Evolutionary conservation across 1,284 basidiomycete genomes (phyloP).

Genomic region (Cutaneotrichosporon cyanovorans): DNA sequence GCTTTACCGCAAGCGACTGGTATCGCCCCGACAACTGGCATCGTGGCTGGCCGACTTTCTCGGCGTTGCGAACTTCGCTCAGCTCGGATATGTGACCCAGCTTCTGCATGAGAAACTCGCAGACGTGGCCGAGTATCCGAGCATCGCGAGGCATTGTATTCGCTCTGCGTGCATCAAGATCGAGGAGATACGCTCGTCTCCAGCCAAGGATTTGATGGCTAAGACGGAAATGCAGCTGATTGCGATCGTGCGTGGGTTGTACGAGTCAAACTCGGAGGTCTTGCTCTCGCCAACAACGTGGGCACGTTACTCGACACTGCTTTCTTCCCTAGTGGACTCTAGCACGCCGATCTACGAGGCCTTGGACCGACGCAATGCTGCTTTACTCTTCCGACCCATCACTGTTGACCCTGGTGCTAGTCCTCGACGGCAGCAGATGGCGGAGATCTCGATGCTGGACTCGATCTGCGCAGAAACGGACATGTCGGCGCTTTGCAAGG

Average conservation of each 20-base stretch:
- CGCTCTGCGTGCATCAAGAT: conserved; percentile 50
- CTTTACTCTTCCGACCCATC: conserved; percentile 63
- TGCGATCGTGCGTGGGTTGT: conserved; percentile 30
- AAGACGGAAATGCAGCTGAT: conserved; percentile 30
- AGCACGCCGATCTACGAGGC: conserved; percentile 28
- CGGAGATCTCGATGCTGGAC: conserved; percentile 75
- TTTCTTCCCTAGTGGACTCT: conserved; percentile 20
- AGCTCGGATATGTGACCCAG: conserved; percentile 70
- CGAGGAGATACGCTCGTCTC: conserved; percentile 49
- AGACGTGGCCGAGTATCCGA: conserved; percentile 54
- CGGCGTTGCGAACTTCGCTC: conserved; percentile 66
- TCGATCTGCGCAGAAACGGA: conserved; percentile 66
- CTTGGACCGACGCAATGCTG: conserved; percentile 63
- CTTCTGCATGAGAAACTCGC: conserved; percentile 71
- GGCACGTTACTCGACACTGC: conserved; percentile 48
- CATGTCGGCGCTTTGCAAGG: conserved; percentile 51
- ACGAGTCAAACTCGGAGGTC: conserved; percentile 28
- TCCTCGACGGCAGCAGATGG: conserved; percentile 52
- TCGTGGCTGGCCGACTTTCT: conserved; percentile 78
- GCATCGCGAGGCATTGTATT: conserved; percentile 31
- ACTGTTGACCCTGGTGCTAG: conserved; percentile 46
- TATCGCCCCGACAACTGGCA: conserved; percentile 72
- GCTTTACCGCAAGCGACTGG: conserved; percentile 70
- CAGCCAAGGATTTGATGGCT: conserved; percentile 19
- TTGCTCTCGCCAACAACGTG: conserved; percentile 47